Conservation (phyloP, 305 asterid genomes). For the Solanum hybrid region DNA sequence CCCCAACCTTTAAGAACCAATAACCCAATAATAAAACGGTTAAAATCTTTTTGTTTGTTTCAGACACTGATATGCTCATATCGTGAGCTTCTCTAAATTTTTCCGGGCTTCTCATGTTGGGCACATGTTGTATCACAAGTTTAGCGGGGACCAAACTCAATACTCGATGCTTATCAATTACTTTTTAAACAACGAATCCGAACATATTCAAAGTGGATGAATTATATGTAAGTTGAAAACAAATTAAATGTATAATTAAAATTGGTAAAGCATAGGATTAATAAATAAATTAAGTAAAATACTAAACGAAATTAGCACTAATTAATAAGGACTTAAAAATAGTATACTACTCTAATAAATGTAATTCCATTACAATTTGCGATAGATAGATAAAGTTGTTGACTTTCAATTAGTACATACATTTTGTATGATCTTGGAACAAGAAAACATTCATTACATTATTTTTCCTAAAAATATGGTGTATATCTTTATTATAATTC, state of each 20-base stretch:
- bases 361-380: background rate
- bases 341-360: background rate
- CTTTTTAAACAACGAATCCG: background rate
- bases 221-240: too few relatives aligned
- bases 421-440: background rate
- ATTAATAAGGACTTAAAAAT: background rate
- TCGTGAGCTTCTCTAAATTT: background rate
- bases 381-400: background rate
- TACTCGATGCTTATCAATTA: background rate
- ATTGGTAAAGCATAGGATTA: background rate
- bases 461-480: background rate
- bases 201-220: too few relatives aligned
- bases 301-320: background rate
- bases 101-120: background rate
- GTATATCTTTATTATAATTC: background rate
- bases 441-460: background rate
- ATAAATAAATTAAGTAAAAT: background rate
- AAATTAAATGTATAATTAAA: too few relatives aligned
- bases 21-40: background rate
- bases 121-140: background rate
- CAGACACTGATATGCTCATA: background rate
- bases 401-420: background rate
- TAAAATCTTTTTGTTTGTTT: background rate
- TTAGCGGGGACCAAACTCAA: background rate
- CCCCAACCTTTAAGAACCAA: background rate